Base-by-base conservation (phyloP, 2,329 filamentous ascomycete species). In the Talaromyces sp. region DNA sequence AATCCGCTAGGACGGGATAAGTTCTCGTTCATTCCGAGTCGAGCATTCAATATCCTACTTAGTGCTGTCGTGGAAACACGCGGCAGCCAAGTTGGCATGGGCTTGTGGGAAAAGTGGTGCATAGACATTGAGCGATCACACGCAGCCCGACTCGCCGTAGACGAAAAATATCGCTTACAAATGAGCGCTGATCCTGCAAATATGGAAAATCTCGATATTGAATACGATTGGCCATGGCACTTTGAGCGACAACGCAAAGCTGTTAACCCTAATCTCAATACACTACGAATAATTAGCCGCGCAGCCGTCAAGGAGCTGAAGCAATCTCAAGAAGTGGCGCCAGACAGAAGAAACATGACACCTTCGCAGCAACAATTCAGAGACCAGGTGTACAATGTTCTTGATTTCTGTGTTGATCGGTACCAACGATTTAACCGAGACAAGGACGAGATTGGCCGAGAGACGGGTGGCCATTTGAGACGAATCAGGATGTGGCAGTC, bases 41-140 rank as follows among this genome's bases (percentile, higher is more conserved):
- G 73, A 3, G 73, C 82, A 6, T 87, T 87, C 77, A 83, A 86
- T 66, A 70, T 72, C 19, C 67, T 87, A 7, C 81, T 90, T 7
- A 77, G 81, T 50, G 85, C 83, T n/a, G 77, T 87, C 9, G 81
- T 85, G 2, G 79, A 82, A 33, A 76, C 76, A 0, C 79, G 82
- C 56, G 84, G 83, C 62, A 83, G 80, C 64, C 63, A 68, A 10
- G 77, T 77, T 39, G 87, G 84, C 65, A 81, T 76, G 64, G 74
- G 70, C 3, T 68, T 87, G 39, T 83, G 84, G 64, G 72, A 81
- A 10, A 74, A 73, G 41, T 87, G 84, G 80, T 83, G 81, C 61
- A 68, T 77, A 39, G 71, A 74, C 49, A 70, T 70, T 66, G 39
- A 66, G 62, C 35, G 73, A 71, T 52, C 69, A 69, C 39, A 69